Conservation (phyloP, 768 basidiomycete genomes). For the Cubamyces sp. region DNA sequence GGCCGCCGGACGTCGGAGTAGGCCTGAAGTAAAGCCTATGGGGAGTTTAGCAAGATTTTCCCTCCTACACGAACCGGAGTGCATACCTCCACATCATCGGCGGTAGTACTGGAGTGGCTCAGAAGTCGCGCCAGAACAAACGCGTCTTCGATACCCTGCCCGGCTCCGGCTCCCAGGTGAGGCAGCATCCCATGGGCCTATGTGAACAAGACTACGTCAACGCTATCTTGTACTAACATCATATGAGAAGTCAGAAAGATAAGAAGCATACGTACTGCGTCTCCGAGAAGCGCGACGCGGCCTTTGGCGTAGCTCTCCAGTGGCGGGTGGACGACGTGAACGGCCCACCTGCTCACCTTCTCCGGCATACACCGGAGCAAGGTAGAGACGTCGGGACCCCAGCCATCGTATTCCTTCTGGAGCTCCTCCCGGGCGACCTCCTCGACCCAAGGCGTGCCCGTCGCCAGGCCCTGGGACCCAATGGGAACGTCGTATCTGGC, state of each 20-base stretch:
- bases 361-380: slow-evolving; percentile 47
- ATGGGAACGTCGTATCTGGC: slow-evolving; percentile 33
- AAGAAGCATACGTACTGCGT: slow-evolving; percentile 39
- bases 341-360: slow-evolving; percentile 53
- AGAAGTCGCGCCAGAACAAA: slow-evolving; percentile 51
- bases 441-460: slow-evolving; percentile 43
- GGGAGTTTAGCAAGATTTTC: not conserved
- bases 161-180: slow-evolving; percentile 60
- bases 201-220: too few relatives aligned
- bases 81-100: slow-evolving; percentile 46
- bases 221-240: too few relatives aligned
- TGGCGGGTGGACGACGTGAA: slow-evolving; percentile 52
- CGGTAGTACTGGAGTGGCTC: slow-evolving; percentile 43
- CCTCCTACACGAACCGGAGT: not conserved
- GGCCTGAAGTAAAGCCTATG: slow-evolving; percentile 48
- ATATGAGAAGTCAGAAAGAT: too few relatives aligned
- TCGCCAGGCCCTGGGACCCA: slow-evolving; percentile 17
- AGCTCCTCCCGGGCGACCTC: slow-evolving; percentile 47
- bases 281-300: slow-evolving; percentile 55
- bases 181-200: slow-evolving; percentile 61
- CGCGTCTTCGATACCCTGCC: slow-evolving; percentile 64
- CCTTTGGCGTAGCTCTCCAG: slow-evolving; percentile 48
- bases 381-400: slow-evolving; percentile 48
- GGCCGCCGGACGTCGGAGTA: slow-evolving; percentile 51
- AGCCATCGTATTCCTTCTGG: slow-evolving; percentile 46